phyloP scores from a whole-genome alignment of 1,284 basidiomycete species.

The Earliella scabrosa region DNA sequence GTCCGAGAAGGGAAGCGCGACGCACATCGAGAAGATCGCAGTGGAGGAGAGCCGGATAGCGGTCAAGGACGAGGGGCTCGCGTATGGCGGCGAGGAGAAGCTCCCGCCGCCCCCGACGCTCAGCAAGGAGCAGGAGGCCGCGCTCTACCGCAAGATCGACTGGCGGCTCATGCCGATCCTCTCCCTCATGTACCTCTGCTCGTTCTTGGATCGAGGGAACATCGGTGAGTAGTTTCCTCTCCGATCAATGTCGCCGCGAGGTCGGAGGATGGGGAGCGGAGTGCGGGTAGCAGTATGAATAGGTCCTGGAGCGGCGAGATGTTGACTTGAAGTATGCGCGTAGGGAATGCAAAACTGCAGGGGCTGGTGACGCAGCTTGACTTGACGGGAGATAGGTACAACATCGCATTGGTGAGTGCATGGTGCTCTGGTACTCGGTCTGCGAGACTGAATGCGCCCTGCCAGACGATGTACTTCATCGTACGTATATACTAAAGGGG shows the following conservation, averaged over 20 bases:
- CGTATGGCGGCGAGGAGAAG: slow-evolving; percentile 30
- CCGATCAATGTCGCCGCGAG: neutral
- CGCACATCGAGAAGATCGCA: slow-evolving; percentile 14
- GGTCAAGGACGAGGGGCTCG: slow-evolving; percentile 8
- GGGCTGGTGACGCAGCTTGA: slow-evolving; percentile 57
- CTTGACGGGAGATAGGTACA: slow-evolving; percentile 62
- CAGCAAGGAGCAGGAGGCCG: slow-evolving; percentile 55
- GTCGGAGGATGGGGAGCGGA: neutral
- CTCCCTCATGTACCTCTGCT: slow-evolving; percentile 64
- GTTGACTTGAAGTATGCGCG: slow-evolving; percentile 7
- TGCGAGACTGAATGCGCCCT: too few species aligned
- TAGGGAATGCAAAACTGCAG: slow-evolving; percentile 70
- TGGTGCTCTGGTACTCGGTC: too few species aligned
- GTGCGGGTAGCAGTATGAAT: neutral
- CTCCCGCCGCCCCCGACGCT: slow-evolving; percentile 52
- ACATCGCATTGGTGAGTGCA: slow-evolving; percentile 67
- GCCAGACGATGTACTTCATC: slow-evolving; percentile 71
- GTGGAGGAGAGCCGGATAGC: slow-evolving; percentile 3
- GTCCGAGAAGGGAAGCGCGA: slow-evolving; percentile 8
- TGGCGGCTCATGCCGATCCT: slow-evolving; percentile 66
- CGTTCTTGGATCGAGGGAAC: slow-evolving; percentile 65
- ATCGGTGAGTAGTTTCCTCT: slow-evolving; percentile 13
- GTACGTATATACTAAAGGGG: slow-evolving; percentile 45
- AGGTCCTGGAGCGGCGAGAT: too few species aligned
- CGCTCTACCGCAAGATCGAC: slow-evolving; percentile 69